These are phyloP conservation scores for Chamaecyparis obtusa DNA, from an alignment of 75 land plant genomes.

Conservation along the genomic window DNA sequence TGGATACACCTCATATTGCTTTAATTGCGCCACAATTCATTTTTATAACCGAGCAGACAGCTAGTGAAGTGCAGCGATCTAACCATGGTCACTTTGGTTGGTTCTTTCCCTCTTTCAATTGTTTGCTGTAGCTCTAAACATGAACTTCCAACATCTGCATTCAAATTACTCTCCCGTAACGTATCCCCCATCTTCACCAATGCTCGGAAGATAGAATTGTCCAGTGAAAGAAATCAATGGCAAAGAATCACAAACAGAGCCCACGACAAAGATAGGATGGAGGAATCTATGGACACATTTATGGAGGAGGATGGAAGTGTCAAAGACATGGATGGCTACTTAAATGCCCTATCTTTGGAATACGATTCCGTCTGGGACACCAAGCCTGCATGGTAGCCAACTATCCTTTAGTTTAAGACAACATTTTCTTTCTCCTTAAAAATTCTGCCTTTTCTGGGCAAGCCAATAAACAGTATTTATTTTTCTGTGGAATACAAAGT, in stretches of 20 bases:
- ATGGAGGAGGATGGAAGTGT: constrained; percentile 71
- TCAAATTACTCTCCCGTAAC: not conserved
- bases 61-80: not conserved
- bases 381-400: constrained; percentile 81
- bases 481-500: not conserved
- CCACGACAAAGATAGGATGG: not conserved
- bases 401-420: not conserved
- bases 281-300: constrained; percentile 15
- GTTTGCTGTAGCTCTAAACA: not conserved
- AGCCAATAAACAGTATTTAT: not conserved
- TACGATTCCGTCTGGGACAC: constrained; percentile 99
- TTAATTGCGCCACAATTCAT: not conserved
- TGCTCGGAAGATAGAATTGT: not conserved
- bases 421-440: not conserved
- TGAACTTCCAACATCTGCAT: not conserved
- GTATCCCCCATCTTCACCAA: not conserved
- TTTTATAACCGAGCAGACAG: not conserved
- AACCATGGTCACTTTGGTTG: not conserved
- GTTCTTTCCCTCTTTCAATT: not conserved
- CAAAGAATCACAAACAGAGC: not conserved
- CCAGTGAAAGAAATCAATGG: not conserved
- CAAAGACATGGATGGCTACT: constrained; percentile 83
- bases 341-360: constrained; percentile 79
- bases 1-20: not conserved
- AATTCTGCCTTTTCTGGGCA: not conserved